A percentile compares a stretch with the other conserved stretches of the same genome.
Conservation (phyloP, 768 basidiomycete genomes). For the Rubroboletus pulcherrimus region DNA sequence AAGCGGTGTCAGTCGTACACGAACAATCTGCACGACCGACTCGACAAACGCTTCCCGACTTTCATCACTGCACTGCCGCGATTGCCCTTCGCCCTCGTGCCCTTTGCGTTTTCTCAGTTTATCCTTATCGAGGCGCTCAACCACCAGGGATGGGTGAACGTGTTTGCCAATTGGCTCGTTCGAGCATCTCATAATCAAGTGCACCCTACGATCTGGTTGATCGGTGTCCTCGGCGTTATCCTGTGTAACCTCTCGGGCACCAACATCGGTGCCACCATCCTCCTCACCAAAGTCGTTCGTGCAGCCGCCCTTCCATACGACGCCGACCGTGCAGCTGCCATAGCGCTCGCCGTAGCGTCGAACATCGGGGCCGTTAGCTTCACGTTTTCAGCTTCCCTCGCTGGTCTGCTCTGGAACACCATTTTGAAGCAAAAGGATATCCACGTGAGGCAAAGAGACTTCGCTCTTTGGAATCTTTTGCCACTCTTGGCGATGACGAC, state of each 20-base stretch:
- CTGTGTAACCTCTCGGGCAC: slow-evolving; percentile 83
- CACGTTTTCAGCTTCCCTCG: slow-evolving; percentile 84
- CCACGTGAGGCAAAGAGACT: slow-evolving; percentile 52
- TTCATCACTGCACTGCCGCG: slow-evolving; percentile 59
- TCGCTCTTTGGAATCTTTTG: slow-evolving; percentile 69
- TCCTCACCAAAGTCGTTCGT: slow-evolving; percentile 76
- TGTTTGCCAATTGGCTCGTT: slow-evolving; percentile 70
- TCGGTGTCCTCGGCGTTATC: slow-evolving; percentile 69
- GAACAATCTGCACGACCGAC: not conserved
- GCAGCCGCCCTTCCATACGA: slow-evolving; percentile 37
- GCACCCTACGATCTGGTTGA: slow-evolving; percentile 55
- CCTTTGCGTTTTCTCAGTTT: slow-evolving; percentile 93
- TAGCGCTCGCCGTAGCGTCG: slow-evolving; percentile 78
- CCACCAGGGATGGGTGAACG: slow-evolving; percentile 81
- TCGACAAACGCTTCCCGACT: slow-evolving; percentile 59
- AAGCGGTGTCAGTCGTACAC: not conserved
- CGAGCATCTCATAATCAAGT: slow-evolving; percentile 41
- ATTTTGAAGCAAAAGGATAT: slow-evolving; percentile 76
- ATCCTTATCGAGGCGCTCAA: slow-evolving; percentile 85
- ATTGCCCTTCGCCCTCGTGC: slow-evolving; percentile 77
- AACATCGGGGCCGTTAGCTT: slow-evolving; percentile 91
- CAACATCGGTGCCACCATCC: slow-evolving; percentile 89
- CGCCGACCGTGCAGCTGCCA: slow-evolving; percentile 50
- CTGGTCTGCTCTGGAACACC: slow-evolving; percentile 78
- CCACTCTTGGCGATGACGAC: slow-evolving; percentile 64